Evolutionary conservation across 345 rosid genomes (phyloP).

Genomic region (Hevea brasiliensis): DNA sequence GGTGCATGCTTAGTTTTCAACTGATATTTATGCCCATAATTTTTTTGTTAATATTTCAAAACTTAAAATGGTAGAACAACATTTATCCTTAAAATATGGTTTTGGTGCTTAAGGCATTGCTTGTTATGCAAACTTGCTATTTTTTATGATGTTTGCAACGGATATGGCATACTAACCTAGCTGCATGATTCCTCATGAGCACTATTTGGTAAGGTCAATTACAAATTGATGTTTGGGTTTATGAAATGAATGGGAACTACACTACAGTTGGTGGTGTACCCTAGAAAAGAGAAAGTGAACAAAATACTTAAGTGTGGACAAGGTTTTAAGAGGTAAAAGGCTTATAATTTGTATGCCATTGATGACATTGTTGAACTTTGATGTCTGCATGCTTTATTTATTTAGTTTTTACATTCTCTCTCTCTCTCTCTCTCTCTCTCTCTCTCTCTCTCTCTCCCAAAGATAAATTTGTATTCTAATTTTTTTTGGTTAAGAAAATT

Average conservation of each 20-base stretch:
- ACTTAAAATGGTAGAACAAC: neutral
- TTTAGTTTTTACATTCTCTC: too few relatives aligned
- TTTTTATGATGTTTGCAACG: neutral
- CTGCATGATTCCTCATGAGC: neutral
- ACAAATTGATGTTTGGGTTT: neutral
- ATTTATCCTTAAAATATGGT: too few relatives aligned
- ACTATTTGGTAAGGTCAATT: neutral
- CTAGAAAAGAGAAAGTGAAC: neutral
- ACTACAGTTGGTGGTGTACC: neutral
- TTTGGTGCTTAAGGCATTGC: neutral
- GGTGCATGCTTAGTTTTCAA: too few relatives aligned
- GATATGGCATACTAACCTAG: neutral
- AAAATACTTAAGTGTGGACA: neutral
- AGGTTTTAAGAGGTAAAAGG: neutral
- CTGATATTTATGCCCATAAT: too few relatives aligned
- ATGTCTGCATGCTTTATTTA: neutral
- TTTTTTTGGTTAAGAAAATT: too few relatives aligned
- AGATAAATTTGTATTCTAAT: too few relatives aligned
- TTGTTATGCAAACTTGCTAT: conserved; percentile 3
- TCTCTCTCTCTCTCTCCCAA: too few relatives aligned
- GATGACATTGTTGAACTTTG: neutral
- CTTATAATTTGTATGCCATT: neutral
- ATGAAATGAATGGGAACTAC: neutral
- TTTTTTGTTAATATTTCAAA: neutral
- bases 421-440: too few relatives aligned